phyloP scores from a whole-genome alignment of 345 rosid genomes.

The Euphorbia lathyris region DNA sequence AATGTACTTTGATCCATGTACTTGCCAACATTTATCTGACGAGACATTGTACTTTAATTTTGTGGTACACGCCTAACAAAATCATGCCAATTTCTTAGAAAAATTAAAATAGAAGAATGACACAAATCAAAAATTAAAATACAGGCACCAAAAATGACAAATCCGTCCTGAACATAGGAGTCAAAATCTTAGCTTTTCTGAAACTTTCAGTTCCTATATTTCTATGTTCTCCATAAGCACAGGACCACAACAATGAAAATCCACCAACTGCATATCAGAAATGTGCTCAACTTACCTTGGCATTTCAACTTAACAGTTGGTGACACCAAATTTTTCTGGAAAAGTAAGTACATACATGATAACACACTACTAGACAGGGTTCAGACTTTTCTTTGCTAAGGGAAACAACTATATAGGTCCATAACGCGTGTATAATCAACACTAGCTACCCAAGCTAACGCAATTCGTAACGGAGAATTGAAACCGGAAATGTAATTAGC shows the following conservation, averaged over 20 bases:
- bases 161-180: too few species aligned
- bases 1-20: too few species aligned
- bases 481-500: background rate
- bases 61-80: too few species aligned
- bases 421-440: background rate
- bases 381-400: background rate
- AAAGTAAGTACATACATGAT: too few species aligned
- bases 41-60: too few species aligned
- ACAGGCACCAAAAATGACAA: too few species aligned
- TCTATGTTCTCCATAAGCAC: background rate
- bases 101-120: too few species aligned
- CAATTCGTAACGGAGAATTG: slow-evolving; percentile 1
- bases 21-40: too few species aligned
- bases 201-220: background rate
- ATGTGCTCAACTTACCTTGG: background rate
- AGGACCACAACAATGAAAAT: background rate
- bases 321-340: too few species aligned
- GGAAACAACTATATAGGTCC: background rate
- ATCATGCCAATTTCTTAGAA: too few species aligned
- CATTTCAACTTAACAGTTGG: background rate
- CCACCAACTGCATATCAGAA: background rate
- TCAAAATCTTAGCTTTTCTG: too few species aligned
- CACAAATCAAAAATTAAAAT: too few species aligned
- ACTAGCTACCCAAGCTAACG: background rate
- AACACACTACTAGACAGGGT: background rate